These are phyloP conservation scores for Ophioceras dolichostomum DNA, from an alignment of 2,329 filamentous ascomycete genomes.

Conservation along the genomic window DNA sequence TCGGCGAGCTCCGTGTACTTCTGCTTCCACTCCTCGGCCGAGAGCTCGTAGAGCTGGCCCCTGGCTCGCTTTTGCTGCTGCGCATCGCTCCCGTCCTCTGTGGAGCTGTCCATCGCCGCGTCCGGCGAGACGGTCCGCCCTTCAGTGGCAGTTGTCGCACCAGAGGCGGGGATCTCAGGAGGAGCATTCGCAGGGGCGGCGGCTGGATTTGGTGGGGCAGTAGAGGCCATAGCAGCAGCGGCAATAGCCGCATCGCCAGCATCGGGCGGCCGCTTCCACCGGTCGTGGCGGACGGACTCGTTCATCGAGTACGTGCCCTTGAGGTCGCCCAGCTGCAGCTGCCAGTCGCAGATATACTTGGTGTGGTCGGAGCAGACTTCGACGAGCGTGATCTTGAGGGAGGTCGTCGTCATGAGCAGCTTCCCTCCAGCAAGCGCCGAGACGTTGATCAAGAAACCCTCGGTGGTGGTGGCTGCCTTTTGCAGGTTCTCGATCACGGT, in stretches of 20 bases:
- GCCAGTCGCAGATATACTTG: slow-evolving; percentile 41
- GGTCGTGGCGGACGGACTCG: slow-evolving; percentile 29
- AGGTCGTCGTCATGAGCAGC: slow-evolving; percentile 31
- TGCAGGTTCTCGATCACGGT: slow-evolving; percentile 37
- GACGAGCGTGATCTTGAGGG: slow-evolving; percentile 27
- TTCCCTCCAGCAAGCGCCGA: slow-evolving; percentile 42
- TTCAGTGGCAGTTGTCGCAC: slow-evolving; percentile 1
- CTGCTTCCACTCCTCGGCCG: slow-evolving; percentile 33
- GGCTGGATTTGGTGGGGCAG: no score
- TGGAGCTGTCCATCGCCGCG: slow-evolving; percentile 4
- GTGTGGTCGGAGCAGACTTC: slow-evolving; percentile 27
- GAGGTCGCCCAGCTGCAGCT: slow-evolving; percentile 40
- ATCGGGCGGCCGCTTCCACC: slow-evolving; percentile 20
- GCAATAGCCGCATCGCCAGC: slow-evolving; percentile 7
- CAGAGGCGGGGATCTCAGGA: no score
- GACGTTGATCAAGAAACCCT: slow-evolving; percentile 47
- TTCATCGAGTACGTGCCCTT: slow-evolving; percentile 39
- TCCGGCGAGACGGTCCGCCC: no score
- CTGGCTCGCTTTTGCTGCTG: no score
- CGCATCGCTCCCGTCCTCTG: slow-evolving; percentile 4
- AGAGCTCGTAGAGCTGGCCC: slow-evolving; percentile 10
- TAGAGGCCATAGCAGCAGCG: slow-evolving; percentile 1
- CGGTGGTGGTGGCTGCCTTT: slow-evolving; percentile 22
- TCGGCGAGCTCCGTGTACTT: slow-evolving; percentile 46
- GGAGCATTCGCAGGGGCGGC: no score